Evolutionary conservation across 768 basidiomycete genomes (phyloP), one percentile per base, ranked within the genome.

Genomic region (Tylopilus intermedius): DNA sequence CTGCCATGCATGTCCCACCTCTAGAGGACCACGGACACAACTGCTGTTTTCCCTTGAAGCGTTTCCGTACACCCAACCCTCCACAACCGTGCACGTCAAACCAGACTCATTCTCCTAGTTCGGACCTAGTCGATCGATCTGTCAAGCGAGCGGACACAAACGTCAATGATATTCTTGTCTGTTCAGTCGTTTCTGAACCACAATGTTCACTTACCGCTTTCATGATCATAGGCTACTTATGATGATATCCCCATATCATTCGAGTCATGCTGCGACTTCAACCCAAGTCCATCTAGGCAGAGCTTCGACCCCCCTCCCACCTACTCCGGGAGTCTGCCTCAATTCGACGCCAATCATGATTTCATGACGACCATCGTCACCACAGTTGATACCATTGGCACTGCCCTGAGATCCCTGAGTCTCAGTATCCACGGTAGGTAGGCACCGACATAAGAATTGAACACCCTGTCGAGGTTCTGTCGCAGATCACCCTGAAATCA

Each of bases 371-470:
- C 79, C 7, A 78, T 91, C 51, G 80, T 84, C 48, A 58, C 63
- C 3, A 72, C 72, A 39, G 59, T 92, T 46, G 76, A 84, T 58
- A 63, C 72, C 47, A 69, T 86, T 13, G 73, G 75, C 49, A 56
- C 72, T 6, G 68, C 79, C 47, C 73, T 92, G 38, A 79, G 87
- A 24, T 65, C 77, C 22, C 70, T 92, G 38, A 90, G 88, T 62
- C 64, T 88, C 56, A 72, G 80, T 27, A 88, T 92, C 33, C 88
- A 89, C 61, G 77, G 89, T 90, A 63, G 55, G 78, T 52, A 37
- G 22, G 29, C 30, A 2, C 14, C 38, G 27, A 5, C 45, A 47
- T 40, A 26, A 44, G 29, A 40, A 45, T 21, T 15, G 13, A 15
- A 15, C 11, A 10, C 7, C 18, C 52, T 44, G 58, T 51, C 37